phyloP scores from a whole-genome alignment of 768 basidiomycete species.

The Phaeotremella skinneri region DNA sequence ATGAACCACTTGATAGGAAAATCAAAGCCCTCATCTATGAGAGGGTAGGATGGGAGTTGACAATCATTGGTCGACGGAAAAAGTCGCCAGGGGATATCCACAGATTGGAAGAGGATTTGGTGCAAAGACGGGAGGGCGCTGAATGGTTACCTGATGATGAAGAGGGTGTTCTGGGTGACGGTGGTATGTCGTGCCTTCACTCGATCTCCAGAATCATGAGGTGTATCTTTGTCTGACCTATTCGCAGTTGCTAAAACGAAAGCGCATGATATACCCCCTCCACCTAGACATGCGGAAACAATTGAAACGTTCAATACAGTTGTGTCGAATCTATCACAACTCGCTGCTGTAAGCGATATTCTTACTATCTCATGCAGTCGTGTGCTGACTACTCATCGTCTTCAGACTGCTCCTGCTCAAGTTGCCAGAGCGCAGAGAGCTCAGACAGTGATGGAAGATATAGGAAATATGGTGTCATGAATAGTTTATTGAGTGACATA shows the following conservation, averaged over 20 bases:
- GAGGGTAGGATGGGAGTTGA: constrained; percentile 69
- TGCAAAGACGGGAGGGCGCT: constrained; percentile 20
- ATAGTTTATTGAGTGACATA: too few species aligned
- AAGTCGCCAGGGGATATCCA: constrained; percentile 62
- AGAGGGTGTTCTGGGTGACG: constrained; percentile 2
- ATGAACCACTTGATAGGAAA: constrained; percentile 77
- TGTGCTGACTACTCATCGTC: background rate
- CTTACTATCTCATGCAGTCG: background rate
- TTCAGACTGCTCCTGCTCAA: constrained; percentile 35
- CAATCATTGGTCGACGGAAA: constrained; percentile 67
- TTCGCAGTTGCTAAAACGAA: background rate
- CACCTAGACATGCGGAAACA: constrained; percentile 37
- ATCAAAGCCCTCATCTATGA: constrained; percentile 79
- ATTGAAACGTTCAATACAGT: constrained; percentile 34
- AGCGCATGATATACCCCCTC: constrained; percentile 21
- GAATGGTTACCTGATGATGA: constrained; percentile 43
- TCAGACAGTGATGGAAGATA: constrained; percentile 39
- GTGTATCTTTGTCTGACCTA: background rate
- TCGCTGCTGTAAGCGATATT: constrained; percentile 22
- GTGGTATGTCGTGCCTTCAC: background rate
- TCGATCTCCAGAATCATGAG: background rate
- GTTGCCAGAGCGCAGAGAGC: constrained; percentile 38
- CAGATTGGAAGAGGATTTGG: constrained; percentile 53
- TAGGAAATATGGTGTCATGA: constrained; percentile 26
- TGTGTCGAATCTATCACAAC: constrained; percentile 33